phyloP scores from a whole-genome alignment of 164 flowering plant genomes.

The Vitis amurensis region DNA sequence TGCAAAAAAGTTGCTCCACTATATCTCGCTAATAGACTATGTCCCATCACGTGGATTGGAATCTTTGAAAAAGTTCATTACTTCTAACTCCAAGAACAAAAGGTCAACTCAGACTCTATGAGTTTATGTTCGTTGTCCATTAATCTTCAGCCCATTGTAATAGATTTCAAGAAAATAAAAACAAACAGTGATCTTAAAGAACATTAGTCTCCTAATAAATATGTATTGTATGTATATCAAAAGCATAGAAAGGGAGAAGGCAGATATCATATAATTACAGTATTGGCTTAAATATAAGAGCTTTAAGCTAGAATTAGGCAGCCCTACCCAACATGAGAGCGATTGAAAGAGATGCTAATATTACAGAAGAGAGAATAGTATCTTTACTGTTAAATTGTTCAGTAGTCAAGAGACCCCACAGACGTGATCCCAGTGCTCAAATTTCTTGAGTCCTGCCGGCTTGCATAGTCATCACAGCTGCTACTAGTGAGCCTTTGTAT shows the following conservation, averaged over 20 bases:
- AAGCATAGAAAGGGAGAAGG: conserved; percentile 9
- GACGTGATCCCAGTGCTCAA: conserved; percentile 61
- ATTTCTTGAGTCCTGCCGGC: conserved; percentile 57
- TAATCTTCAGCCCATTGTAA: not conserved
- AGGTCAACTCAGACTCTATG: too few species aligned
- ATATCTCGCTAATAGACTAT: not conserved
- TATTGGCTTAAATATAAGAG: conserved; percentile 23
- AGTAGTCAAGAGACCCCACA: conserved; percentile 69
- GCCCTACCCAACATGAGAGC: conserved; percentile 10
- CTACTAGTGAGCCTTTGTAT: conserved; percentile 55
- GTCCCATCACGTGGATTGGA: conserved; percentile 14
- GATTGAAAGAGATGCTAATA: conserved; percentile 20
- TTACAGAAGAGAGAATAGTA: conserved; percentile 23
- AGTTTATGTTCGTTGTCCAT: not conserved
- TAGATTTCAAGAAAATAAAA: not conserved
- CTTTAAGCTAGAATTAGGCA: conserved; percentile 24
- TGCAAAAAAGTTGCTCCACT: not conserved
- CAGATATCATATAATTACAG: conserved; percentile 38
- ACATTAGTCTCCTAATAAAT: conserved; percentile 20
- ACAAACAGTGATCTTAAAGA: conserved; percentile 6
- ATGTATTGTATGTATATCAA: conserved; percentile 14
- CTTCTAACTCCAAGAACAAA: too few species aligned
- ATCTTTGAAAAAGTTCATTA: too few species aligned
- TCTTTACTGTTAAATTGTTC: conserved; percentile 19
- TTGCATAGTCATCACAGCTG: conserved; percentile 57